Evolutionary conservation across 1,139 yeast species (phyloP).

Genomic region (Blastobotrys arbuscula): DNA sequence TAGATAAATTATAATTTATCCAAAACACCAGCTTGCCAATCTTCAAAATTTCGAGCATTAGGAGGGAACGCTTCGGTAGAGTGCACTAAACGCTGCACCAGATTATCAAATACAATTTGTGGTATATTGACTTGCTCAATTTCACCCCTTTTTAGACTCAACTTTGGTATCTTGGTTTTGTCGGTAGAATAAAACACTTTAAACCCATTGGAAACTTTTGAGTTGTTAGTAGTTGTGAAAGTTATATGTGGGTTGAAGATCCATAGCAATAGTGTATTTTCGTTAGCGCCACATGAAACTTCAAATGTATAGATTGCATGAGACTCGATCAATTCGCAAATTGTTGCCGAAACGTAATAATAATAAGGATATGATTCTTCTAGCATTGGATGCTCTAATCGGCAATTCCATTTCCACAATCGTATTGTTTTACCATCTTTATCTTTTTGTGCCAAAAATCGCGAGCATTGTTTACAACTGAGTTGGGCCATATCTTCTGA

Average conservation of each 20-base stretch:
- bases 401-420: constrained; percentile 58
- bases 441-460: constrained; percentile 19
- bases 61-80: constrained; percentile 36
- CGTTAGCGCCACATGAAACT: constrained; percentile 15
- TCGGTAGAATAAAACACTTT: constrained; percentile 41
- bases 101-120: constrained; percentile 27
- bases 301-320: constrained; percentile 34
- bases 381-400: constrained; percentile 22
- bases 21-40: constrained; percentile 34
- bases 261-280: constrained; percentile 43
- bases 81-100: constrained; percentile 30
- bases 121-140: constrained; percentile 38
- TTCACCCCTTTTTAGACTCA: constrained; percentile 34
- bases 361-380: constrained; percentile 23
- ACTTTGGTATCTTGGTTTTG: constrained; percentile 21
- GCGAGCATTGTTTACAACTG: constrained; percentile 17
- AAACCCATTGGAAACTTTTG: constrained; percentile 30
- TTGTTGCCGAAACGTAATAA: constrained; percentile 25
- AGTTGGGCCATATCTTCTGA: constrained; percentile 23
- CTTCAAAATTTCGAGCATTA: constrained; percentile 29
- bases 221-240: constrained; percentile 30
- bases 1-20: constrained; percentile 13
- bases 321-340: constrained; percentile 30
- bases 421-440: constrained; percentile 29
- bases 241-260: constrained; percentile 48